A percentile compares a stretch with the other conserved stretches of the same genome.
These are phyloP conservation scores for Amanita rimosa DNA, from an alignment of 768 basidiomycete genomes.

Conservation along the genomic window DNA sequence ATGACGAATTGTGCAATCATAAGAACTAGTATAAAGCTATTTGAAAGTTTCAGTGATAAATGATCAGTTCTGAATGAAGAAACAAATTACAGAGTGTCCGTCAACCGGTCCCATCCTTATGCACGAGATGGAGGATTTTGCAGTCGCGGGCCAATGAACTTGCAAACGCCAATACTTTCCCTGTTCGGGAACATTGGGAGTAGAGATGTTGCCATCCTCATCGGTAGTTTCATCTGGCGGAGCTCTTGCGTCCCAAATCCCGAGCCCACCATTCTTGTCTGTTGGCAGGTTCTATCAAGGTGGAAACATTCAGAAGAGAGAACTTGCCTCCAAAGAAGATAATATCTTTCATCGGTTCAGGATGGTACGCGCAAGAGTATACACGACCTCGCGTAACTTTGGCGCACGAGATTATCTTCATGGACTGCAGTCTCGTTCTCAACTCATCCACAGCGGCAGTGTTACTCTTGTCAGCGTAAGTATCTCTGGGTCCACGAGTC, in stretches of 20 bases:
- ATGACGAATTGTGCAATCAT: conserved; percentile 68
- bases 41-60: not conserved
- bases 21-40: conserved; percentile 73
- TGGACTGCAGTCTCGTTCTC: conserved; percentile 35
- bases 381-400: conserved; percentile 70
- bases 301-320: not conserved
- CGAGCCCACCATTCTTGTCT: conserved; percentile 80
- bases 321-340: conserved; percentile 75
- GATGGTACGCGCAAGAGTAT: conserved; percentile 75
- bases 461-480: conserved; percentile 38
- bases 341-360: conserved; percentile 67
- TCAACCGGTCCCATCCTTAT: conserved; percentile 71
- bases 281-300: conserved; percentile 4
- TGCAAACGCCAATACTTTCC: conserved; percentile 77
- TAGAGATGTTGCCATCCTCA: conserved; percentile 43
- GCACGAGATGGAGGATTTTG: conserved; percentile 70
- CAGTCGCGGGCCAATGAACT: conserved; percentile 72
- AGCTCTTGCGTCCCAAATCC: conserved; percentile 81
- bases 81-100: conserved; percentile 49
- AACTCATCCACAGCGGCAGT: conserved; percentile 39
- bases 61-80: not conserved
- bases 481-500: conserved; percentile 29
- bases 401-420: conserved; percentile 65
- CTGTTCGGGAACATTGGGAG: conserved; percentile 34
- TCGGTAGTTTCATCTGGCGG: conserved; percentile 51